These are phyloP conservation scores for Fusarium bactridioides DNA, from an alignment of 2,329 filamentous ascomycete species.

Conservation along the genomic window DNA sequence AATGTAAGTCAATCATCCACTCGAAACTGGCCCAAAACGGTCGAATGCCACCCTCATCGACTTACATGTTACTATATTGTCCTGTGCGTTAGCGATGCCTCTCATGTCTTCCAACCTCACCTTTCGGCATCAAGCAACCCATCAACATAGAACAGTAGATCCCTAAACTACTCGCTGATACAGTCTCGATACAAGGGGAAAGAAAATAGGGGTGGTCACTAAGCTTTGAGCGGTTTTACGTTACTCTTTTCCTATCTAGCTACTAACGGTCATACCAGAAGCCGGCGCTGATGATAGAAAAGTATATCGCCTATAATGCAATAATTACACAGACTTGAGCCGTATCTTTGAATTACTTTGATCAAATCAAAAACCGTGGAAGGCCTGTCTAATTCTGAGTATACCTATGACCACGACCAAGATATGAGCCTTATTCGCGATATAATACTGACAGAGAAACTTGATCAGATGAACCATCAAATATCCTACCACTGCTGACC, in stretches of 20 bases:
- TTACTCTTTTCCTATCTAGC: no score
- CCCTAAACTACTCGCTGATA: background rate
- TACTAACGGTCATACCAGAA: background rate
- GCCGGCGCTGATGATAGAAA: background rate
- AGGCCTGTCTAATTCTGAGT: background rate
- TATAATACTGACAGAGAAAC: background rate
- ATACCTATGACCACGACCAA: background rate
- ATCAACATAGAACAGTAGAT: fast-evolving
- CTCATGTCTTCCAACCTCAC: fast-evolving
- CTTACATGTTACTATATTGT: background rate
- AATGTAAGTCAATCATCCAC: fast-evolving
- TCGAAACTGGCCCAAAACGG: fast-evolving
- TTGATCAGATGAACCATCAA: fast-evolving
- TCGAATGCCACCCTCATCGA: background rate
- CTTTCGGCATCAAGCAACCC: fast-evolving
- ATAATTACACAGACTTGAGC: fast-evolving
- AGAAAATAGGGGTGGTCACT: background rate
- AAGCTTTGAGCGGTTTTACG: background rate
- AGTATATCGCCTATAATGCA: fast-evolving
- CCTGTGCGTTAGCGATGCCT: fast-evolving
- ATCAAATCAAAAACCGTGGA: no score
- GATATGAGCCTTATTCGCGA: background rate
- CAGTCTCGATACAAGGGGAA: background rate
- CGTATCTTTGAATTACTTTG: fast-evolving
- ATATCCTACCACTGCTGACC: fast-evolving